Conservation (phyloP, 2,329 filamentous ascomycete genomes). For the Trichoderma citrinoviride region DNA sequence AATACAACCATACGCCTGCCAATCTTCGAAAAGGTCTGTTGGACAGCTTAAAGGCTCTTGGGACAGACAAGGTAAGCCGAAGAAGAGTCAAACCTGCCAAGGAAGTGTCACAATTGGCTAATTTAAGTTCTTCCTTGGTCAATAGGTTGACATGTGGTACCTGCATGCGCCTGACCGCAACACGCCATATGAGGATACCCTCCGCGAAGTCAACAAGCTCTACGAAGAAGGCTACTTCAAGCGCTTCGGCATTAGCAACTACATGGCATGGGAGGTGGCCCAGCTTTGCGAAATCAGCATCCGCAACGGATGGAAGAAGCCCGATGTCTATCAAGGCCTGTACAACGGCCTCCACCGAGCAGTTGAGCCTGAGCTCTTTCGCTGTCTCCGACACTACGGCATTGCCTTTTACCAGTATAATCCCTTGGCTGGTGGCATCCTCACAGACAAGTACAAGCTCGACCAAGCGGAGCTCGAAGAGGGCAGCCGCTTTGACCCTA, state of each 20-base stretch:
- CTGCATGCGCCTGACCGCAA: constrained; percentile 55
- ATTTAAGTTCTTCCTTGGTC: not conserved
- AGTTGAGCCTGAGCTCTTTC: constrained; percentile 65
- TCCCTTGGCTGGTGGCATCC: constrained; percentile 67
- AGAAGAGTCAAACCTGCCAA: not conserved
- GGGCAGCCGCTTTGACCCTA: constrained; percentile 21
- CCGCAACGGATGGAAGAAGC: constrained; percentile 64
- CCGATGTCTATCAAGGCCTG: constrained; percentile 74
- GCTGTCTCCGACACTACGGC: constrained; percentile 63
- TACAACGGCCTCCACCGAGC: constrained; percentile 50
- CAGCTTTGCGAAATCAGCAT: constrained; percentile 69
- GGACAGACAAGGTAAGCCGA: constrained; percentile 19
- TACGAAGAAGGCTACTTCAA: constrained; percentile 71
- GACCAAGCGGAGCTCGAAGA: constrained; percentile 2
- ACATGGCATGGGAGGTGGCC: constrained; percentile 72
- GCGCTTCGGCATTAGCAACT: constrained; percentile 68
- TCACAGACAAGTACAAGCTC: constrained; percentile 56
- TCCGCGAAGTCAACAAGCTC: constrained; percentile 65
- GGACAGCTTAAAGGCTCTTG: constrained; percentile 16
- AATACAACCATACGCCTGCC: constrained; percentile 1
- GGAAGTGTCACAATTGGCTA: not conserved
- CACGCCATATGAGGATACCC: constrained; percentile 65
- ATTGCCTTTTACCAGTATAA: constrained; percentile 70
- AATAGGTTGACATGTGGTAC: constrained; percentile 27
- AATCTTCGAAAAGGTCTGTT: constrained; percentile 1